phyloP scores from a whole-genome alignment of 2,329 filamentous ascomycete species.

The Aspergillus vadensis region DNA sequence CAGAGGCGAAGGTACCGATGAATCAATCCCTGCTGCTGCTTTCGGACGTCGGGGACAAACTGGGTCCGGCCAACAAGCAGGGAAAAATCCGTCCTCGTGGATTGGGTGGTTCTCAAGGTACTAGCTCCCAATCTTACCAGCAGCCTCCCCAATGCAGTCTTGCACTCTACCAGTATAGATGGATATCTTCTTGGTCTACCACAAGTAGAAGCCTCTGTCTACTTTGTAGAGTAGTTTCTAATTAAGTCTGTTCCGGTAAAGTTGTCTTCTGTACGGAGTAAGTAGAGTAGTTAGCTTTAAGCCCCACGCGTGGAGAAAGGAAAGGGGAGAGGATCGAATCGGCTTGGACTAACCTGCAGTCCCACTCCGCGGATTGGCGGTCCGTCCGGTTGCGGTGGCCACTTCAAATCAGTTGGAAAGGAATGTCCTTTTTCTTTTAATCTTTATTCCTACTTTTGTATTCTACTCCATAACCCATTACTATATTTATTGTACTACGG shows the following conservation, averaged over 20 bases:
- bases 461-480: neutral
- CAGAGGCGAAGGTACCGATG: neutral
- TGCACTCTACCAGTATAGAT: neutral
- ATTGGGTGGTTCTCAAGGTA: neutral
- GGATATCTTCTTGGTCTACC: too few species aligned
- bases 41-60: neutral
- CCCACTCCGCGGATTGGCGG: neutral
- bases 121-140: neutral
- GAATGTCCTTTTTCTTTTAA: neutral
- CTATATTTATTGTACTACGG: too few species aligned
- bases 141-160: neutral
- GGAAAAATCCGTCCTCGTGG: neutral
- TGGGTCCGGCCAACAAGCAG: neutral
- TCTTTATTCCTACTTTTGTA: too few species aligned
- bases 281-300: neutral
- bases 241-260: too few species aligned
- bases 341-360: neutral
- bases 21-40: neutral
- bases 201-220: too few species aligned
- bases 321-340: neutral
- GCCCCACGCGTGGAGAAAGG: neutral
- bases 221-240: too few species aligned
- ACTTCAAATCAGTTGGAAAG: neutral
- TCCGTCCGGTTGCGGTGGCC: neutral
- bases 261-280: too few species aligned